Percentiles rank a stretch among this genome's conserved stretches.
phyloP scores from a whole-genome alignment of 306 rosid species.

The Citrullus amarus region DNA sequence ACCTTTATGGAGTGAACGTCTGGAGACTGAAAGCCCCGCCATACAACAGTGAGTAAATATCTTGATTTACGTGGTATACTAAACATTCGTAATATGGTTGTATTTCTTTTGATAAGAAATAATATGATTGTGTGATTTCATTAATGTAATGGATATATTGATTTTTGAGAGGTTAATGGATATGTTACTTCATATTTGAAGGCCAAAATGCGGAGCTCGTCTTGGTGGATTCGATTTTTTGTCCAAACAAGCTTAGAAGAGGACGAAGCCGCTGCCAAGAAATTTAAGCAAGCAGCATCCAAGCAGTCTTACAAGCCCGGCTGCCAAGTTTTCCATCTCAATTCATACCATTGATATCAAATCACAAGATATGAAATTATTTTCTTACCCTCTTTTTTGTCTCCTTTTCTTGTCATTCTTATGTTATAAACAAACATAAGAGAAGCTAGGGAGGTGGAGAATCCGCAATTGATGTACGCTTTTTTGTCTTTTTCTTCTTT shows the following conservation, averaged over 20 bases:
- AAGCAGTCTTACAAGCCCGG: conserved; percentile 44
- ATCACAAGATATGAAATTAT: conserved; percentile 6
- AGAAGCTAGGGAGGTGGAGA: conserved; percentile 1
- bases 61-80: neutral
- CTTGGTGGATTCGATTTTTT: conserved; percentile 82
- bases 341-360: conserved; percentile 38
- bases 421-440: neutral
- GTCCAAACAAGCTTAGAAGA: conserved; percentile 50
- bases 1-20: neutral
- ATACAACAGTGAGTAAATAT: neutral
- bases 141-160: neutral
- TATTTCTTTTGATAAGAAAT: neutral
- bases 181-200: conserved; percentile 21
- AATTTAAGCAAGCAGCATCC: conserved; percentile 59
- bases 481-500: neutral
- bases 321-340: conserved; percentile 85
- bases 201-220: conserved; percentile 79
- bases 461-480: conserved; percentile 7
- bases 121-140: neutral
- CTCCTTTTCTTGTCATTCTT: neutral
- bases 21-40: neutral
- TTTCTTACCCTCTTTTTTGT: conserved; percentile 16
- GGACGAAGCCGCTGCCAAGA: conserved; percentile 42
- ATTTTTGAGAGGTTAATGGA: neutral
- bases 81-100: neutral